A percentile compares a stretch with the other conserved stretches of the same genome.
These are phyloP conservation scores for Trichoderma reesei DNA, from an alignment of 495 filamentous ascomycete species.

Conservation along the genomic window DNA sequence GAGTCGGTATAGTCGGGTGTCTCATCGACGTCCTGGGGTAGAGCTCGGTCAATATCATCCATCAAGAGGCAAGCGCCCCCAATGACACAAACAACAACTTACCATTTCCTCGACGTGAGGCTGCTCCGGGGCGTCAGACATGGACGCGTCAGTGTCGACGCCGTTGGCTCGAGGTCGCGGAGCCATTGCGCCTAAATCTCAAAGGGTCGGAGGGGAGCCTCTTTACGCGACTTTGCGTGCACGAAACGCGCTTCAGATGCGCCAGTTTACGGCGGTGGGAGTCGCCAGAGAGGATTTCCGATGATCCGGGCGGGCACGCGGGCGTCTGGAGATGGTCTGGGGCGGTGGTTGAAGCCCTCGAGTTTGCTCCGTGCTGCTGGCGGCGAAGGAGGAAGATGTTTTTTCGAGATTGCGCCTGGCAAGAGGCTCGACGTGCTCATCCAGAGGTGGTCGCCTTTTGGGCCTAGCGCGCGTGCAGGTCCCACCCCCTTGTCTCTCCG, in stretches of 20 bases:
- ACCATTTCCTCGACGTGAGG: conserved; percentile 38
- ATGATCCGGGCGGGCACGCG: neutral
- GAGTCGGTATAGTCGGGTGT: conserved; percentile 84
- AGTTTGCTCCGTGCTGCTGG: neutral
- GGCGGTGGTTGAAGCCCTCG: neutral
- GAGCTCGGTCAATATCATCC: conserved; percentile 17
- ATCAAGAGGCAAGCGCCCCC: conserved; percentile 8
- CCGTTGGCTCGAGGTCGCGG: conserved; percentile 41
- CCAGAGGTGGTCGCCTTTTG: neutral
- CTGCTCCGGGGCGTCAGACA: conserved; percentile 51
- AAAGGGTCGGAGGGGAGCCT: conserved; percentile 15
- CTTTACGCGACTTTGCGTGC: conserved; percentile 14
- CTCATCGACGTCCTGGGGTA: conserved; percentile 57
- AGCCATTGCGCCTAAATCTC: conserved; percentile 41
- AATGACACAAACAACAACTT: conserved; percentile 18
- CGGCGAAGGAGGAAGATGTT: conserved; percentile 1
- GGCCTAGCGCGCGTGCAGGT: conserved; percentile 3
- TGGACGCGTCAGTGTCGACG: conserved; percentile 44
- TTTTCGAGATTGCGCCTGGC: conserved; percentile 1
- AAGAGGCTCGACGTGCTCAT: conserved; percentile 8
- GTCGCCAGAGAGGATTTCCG: neutral
- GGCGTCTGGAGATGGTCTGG: neutral
- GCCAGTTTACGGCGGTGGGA: conserved; percentile 13
- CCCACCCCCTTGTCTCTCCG: conserved; percentile 7
- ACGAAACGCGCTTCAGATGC: conserved; percentile 36